Evolutionary conservation across 2,329 filamentous ascomycete genomes (phyloP).

Genomic region (Ceratocystiopsis sp.): DNA sequence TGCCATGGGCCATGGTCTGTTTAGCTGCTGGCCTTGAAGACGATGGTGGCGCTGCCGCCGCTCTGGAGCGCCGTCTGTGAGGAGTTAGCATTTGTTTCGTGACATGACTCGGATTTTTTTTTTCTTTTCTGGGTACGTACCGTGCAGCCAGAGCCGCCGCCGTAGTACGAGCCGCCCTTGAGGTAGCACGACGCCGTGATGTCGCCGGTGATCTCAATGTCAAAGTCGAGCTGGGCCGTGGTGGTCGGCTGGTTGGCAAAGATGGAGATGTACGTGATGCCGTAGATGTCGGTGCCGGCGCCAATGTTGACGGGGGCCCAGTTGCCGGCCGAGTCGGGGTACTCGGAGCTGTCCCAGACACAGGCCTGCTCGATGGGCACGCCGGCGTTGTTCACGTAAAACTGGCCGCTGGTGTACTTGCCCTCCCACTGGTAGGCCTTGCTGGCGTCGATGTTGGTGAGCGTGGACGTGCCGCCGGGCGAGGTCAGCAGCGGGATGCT

Average conservation of each 20-base stretch:
- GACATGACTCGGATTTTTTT: no score
- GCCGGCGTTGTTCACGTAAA: conserved; percentile 85
- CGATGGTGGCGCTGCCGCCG: no score
- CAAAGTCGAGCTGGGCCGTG: conserved; percentile 53
- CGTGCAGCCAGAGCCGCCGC: conserved; percentile 54
- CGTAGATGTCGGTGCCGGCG: conserved; percentile 48
- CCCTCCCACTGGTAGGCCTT: conserved; percentile 67
- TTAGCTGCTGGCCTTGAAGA: no score
- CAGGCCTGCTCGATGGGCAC: conserved; percentile 51
- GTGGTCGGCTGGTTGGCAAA: conserved; percentile 73
- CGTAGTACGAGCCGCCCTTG: conserved; percentile 43
- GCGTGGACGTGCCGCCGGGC: conserved; percentile 38
- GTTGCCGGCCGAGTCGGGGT: conserved; percentile 51
- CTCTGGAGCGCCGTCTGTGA: no score
- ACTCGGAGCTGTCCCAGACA: conserved; percentile 43
- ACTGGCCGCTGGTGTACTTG: conserved; percentile 70
- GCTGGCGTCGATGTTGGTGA: conserved; percentile 59
- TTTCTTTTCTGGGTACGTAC: conserved; percentile 28
- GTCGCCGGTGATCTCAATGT: conserved; percentile 59
- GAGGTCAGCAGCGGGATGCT: conserved; percentile 54
- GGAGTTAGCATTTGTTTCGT: no score
- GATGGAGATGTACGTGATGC: conserved; percentile 63
- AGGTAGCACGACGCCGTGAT: conserved; percentile 43
- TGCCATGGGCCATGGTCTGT: no score
- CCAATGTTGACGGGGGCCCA: conserved; percentile 78